phyloP scores from a whole-genome alignment of 108 stramenopile species.

The Skeletonema potamos region DNA sequence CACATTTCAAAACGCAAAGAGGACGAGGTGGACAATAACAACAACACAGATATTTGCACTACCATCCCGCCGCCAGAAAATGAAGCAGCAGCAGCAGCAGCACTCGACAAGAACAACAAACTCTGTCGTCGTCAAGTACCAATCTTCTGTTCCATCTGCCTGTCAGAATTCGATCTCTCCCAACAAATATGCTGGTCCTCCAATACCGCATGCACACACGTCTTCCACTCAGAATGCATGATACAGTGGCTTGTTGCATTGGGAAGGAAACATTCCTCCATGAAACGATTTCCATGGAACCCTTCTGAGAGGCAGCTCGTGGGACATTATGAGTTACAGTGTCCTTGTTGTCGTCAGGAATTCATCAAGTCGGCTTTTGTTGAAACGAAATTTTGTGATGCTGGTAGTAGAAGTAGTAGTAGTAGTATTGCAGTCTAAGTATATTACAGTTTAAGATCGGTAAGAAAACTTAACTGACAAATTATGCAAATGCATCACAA shows the following conservation, averaged over 20 bases:
- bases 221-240: constrained; percentile 55
- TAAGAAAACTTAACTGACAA: no score
- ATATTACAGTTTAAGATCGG: no score
- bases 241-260: constrained; percentile 46
- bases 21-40: neutral
- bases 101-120: neutral
- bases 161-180: constrained; percentile 29
- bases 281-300: constrained; percentile 6
- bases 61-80: neutral
- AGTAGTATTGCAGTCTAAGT: no score
- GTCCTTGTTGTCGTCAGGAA: constrained; percentile 62
- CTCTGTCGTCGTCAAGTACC: constrained; percentile 21
- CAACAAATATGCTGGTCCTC: constrained; percentile 51
- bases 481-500: no score
- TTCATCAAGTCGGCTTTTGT: constrained; percentile 20
- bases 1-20: neutral
- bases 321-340: constrained; percentile 44
- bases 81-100: neutral
- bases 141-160: constrained; percentile 60
- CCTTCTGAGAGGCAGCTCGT: constrained; percentile 12
- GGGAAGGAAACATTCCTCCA: constrained; percentile 31
- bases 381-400: neutral
- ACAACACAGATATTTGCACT: neutral
- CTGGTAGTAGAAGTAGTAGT: neutral
- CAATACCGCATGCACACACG: constrained; percentile 49